A percentile compares a stretch with the other conserved stretches of the same genome.
These are phyloP conservation scores for Claviceps capensis DNA, from an alignment of 2,329 filamentous ascomycete genomes.

Conservation along the genomic window DNA sequence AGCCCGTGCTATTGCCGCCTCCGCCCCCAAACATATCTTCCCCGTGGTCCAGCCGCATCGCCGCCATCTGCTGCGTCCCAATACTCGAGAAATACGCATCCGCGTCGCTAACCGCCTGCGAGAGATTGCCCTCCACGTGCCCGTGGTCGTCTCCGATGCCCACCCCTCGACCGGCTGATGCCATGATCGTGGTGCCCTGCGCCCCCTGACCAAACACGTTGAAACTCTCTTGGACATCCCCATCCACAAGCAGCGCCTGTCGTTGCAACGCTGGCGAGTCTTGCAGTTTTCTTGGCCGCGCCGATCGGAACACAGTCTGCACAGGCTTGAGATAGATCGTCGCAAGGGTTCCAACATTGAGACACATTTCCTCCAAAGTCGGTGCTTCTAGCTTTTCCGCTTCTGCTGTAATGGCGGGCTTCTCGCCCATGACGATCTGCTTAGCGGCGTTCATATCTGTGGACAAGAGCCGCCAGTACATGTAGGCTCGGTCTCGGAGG, in stretches of 20 bases:
- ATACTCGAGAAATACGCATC: conserved; percentile 80
- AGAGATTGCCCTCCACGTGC: conserved; percentile 34
- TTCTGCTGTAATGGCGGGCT: conserved; percentile 91
- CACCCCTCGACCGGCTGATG: conserved; percentile 24
- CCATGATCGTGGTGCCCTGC: conserved; percentile 37
- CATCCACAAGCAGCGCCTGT: conserved; percentile 40
- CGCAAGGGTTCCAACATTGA: conserved; percentile 88
- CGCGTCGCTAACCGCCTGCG: conserved; percentile 66
- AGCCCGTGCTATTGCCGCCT: conserved; percentile 37
- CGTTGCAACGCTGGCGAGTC: conserved; percentile 81
- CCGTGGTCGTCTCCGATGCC: conserved; percentile 16
- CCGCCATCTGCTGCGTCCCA: conserved; percentile 59
- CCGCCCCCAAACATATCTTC: conserved; percentile 50
- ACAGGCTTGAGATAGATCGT: conserved; percentile 98
- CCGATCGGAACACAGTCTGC: conserved; percentile 87
- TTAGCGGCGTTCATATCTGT: conserved; percentile 82
- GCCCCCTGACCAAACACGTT: conserved; percentile 42
- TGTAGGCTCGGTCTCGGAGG: conserved; percentile 87
- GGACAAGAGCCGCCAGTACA: conserved; percentile 96
- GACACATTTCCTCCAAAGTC: conserved; percentile 92
- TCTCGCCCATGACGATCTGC: conserved; percentile 89
- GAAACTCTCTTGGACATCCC: conserved; percentile 45
- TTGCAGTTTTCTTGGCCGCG: conserved; percentile 62
- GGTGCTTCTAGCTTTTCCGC: conserved; percentile 83
- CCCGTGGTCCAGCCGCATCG: conserved; percentile 51